Base-by-base conservation (phyloP, 23 red algal genomes). In the Gracilariopsis chorda region DNA sequence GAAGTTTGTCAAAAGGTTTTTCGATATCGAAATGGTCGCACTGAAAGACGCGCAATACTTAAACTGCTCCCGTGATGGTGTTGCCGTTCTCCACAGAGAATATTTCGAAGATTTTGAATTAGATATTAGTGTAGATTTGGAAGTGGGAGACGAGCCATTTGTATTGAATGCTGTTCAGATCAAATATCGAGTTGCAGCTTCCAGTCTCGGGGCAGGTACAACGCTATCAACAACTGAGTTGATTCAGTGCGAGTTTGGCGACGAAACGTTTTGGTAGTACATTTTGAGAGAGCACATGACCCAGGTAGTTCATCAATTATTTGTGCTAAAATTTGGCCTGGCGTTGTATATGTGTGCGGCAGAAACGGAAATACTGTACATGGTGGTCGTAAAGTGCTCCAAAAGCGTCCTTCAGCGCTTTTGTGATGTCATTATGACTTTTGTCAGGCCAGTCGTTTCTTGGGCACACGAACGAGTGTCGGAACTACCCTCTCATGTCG, bases 11-110 rank as follows among this genome's bases (percentile, higher is more conserved):
- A 21, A 25, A 32, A 47, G 24, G 21, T 40, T 80, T 7, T 1
- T 41, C 45, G 76, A 80, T n/a, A 52, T 0, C 55, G 76, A 24
- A 25, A 32, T 80, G 45, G 20, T 80, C 12, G 76, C 44, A 19
- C 48, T 41, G 46, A 51, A 40, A 32, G 76, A 29, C 27, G 37
- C 44, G 21, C 24, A 80, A 17, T 80, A 41, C 30, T 55, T 80
- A 8, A 21, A 40, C 44, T 80, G 76, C 45, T 80, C 76, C 33
- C 76, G 43, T 53, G 76, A 80, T 80, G 76, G 37, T n/a, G 49
- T 80, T n/a, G 49, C 44, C 24, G 0, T 80, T 17, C 33, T 80
- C 46, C 23, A 80, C 25, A 20, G 24, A 24, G n/a, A 14, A 16
- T 55, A n/a, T 55, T n/a, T 55, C 16, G 49, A 55, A 55, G 49